phyloP scores from a whole-genome alignment of 139 green algal genomes.

The Eudorina sp. region DNA sequence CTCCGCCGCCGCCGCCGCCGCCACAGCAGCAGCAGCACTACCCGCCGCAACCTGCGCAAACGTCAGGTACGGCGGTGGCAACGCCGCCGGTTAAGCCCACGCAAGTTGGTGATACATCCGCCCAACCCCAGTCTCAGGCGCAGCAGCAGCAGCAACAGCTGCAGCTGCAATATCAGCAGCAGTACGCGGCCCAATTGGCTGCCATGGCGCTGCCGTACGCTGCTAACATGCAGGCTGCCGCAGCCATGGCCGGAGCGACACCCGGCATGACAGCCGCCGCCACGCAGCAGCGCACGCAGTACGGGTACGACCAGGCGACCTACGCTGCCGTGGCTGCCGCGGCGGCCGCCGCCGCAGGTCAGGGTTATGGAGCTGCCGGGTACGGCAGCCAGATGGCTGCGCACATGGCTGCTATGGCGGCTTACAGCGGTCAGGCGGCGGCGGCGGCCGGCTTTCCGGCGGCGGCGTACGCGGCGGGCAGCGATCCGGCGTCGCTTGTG shows the following conservation, averaged over 20 bases:
- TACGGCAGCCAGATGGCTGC: neutral
- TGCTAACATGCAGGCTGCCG: neutral
- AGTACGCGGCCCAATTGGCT: slow-evolving; percentile 2
- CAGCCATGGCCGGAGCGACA: neutral
- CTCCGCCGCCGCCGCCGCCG: neutral
- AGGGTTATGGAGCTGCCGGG: neutral
- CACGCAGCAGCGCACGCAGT: neutral
- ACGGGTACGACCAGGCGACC: slow-evolving; percentile 22
- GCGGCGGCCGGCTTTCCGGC: neutral
- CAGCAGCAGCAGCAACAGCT: neutral
- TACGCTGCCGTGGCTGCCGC: slow-evolving; percentile 30
- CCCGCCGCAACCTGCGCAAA: neutral
- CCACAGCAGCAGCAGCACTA: neutral
- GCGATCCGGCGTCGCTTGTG: slow-evolving; percentile 19
- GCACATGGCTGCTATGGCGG: slow-evolving; percentile 31
- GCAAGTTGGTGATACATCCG: too few species aligned
- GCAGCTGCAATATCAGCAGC: slow-evolving; percentile 28
- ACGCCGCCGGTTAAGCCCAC: too few species aligned
- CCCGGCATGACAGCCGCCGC: neutral
- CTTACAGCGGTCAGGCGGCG: slow-evolving; percentile 11
- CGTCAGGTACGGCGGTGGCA: too few species aligned
- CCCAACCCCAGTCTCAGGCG: too few species aligned
- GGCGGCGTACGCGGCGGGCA: neutral
- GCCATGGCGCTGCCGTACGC: slow-evolving; percentile 15
- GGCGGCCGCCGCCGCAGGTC: slow-evolving; percentile 12